Conservation (phyloP, 2,329 filamentous ascomycete species). For the Tolypocladium sp. region DNA sequence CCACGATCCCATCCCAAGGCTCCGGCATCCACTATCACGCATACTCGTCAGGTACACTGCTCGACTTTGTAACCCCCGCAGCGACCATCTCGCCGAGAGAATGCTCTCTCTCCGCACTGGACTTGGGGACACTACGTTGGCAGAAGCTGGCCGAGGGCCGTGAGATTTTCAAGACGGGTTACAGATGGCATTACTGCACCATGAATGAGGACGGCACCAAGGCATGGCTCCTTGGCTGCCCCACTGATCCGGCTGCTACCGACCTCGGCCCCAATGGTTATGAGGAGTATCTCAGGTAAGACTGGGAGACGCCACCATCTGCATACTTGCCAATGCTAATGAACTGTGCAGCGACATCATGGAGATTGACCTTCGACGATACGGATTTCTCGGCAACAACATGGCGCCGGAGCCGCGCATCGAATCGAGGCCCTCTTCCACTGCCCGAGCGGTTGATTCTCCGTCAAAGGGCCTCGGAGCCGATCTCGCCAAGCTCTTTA, state of each 20-base stretch:
- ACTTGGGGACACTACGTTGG: slow-evolving; percentile 82
- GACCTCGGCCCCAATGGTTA: slow-evolving; percentile 61
- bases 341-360: slow-evolving; percentile 61
- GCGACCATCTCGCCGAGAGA: slow-evolving; percentile 79
- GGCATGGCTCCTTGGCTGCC: slow-evolving; percentile 92
- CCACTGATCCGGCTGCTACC: slow-evolving; percentile 58
- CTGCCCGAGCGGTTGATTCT: slow-evolving; percentile 38
- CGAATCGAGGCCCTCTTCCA: slow-evolving; percentile 39
- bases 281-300: slow-evolving; percentile 73
- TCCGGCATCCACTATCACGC: slow-evolving; percentile 93
- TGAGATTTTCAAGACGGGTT: slow-evolving; percentile 86
- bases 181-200: slow-evolving; percentile 96
- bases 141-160: slow-evolving; percentile 90
- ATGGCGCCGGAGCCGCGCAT: slow-evolving; percentile 44
- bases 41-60: slow-evolving; percentile 82
- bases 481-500: slow-evolving; percentile 81
- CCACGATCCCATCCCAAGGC: slow-evolving; percentile 77
- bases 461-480: slow-evolving; percentile 65
- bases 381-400: slow-evolving; percentile 81
- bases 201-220: slow-evolving; percentile 93
- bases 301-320: background rate
- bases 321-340: background rate
- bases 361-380: slow-evolving; percentile 84
- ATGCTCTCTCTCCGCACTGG: slow-evolving; percentile 82
- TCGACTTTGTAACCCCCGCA: slow-evolving; percentile 91